Base-by-base conservation (phyloP, 2,329 filamentous ascomycete species). In the Neoarthrinium moseri region DNA sequence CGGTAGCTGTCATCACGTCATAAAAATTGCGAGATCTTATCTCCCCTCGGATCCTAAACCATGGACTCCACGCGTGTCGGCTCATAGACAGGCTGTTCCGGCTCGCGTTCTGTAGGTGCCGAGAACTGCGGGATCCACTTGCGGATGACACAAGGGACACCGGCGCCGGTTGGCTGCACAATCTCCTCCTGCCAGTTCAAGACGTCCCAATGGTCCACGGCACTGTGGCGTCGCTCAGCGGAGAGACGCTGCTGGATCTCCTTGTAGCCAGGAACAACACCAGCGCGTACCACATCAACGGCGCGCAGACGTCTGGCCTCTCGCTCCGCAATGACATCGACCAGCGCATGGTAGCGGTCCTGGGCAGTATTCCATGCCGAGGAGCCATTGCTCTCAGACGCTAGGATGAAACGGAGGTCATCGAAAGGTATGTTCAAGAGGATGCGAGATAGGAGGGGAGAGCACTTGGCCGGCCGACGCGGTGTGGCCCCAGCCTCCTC, bases 341-440 rank as follows among this genome's bases (percentile, higher is more conserved):
- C 65, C 40, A 82, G 71, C 13, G 77, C 69, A 7, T 71, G 70
- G 47, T 74, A 70, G 17, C 77, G 69, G 21, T 72, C 62, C 46
- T 74, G 68, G 2, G 67, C 65, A 30, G 67, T 75, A 21, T 73
- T 69, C 72, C 75, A 80, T 18, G 70, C 75, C n/a, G 70, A 69
- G 23, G 70, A 65, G 33, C 77, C 78, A 7, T 83, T 72, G 21
- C 72, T 72, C 11, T 71, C 73, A 41, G 81, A 81, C 55, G 87
- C 84, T 26, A 91, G 71, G 2, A 89, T 66, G 48, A 75, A 74
- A 63, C 86, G 84, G 20, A 91, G 70, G 22, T 84, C 69, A 12
- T 77, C 70, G 53, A 87, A 87, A 0, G 87, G 87, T 5, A 91
- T 67, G 32, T 87, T 88, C 43, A 89, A 67, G 2, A 91, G 69